Evolutionary conservation across 257 asterid species (phyloP).

Genomic region (Mentha longifolia): DNA sequence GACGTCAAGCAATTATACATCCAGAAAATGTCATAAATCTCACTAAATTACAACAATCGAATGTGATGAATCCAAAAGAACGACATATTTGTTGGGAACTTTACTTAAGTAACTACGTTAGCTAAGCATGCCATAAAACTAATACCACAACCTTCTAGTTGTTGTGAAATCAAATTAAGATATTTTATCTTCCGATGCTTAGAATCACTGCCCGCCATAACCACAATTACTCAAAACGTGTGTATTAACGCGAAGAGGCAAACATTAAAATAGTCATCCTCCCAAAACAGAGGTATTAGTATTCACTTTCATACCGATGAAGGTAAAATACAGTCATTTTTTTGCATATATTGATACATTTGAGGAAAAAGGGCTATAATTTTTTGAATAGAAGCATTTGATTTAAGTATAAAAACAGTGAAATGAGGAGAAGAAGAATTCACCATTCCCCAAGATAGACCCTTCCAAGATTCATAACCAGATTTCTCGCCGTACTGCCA

Average conservation of each 20-base stretch:
- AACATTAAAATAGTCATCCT: too few relatives aligned
- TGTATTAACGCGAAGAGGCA: too few relatives aligned
- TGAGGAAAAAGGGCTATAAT: too few relatives aligned
- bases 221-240: neutral
- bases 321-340: too few relatives aligned
- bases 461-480: slow-evolving; percentile 95
- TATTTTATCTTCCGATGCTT: neutral
- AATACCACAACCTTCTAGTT: neutral
- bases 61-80: neutral
- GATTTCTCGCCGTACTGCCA: slow-evolving; percentile 93
- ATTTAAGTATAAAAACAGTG: neutral
- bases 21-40: neutral
- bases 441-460: slow-evolving; percentile 99
- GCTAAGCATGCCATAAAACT: neutral
- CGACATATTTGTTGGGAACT: neutral
- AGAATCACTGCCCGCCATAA: neutral
- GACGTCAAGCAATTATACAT: slow-evolving; percentile 15
- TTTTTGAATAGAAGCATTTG: neutral
- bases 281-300: neutral
- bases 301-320: too few relatives aligned
- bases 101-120: neutral
- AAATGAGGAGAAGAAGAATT: slow-evolving; percentile 28
- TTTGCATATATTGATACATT: too few relatives aligned
- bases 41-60: neutral
- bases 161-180: slow-evolving; percentile 1